Evolutionary conservation across 2,329 filamentous ascomycete species (phyloP).

Genomic region (Zymoseptoria crescenta): DNA sequence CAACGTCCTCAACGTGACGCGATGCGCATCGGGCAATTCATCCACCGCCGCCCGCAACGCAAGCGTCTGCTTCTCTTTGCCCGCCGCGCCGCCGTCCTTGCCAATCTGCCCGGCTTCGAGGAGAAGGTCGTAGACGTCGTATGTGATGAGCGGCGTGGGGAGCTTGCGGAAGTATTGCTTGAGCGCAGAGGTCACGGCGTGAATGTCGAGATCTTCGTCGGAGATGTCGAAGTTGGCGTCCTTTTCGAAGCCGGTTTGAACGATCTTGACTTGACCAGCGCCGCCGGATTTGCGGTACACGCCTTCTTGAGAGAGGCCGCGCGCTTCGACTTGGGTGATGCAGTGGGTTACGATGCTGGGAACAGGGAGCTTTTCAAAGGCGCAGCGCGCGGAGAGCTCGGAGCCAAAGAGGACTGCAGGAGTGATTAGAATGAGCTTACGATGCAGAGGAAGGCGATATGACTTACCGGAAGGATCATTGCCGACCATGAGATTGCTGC

Average conservation of each 20-base stretch:
- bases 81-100: constrained; percentile 30
- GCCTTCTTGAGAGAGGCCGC: constrained; percentile 95
- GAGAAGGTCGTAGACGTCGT: constrained; percentile 82
- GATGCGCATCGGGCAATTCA: constrained; percentile 72
- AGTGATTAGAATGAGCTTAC: constrained; percentile 15
- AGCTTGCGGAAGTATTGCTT: constrained; percentile 98
- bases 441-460: background rate
- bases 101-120: constrained; percentile 58
- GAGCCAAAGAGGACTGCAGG: constrained; percentile 68
- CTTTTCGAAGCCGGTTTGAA: constrained; percentile 87
- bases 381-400: constrained; percentile 75
- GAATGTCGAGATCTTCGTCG: constrained; percentile 88
- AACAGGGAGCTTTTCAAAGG: constrained; percentile 81
- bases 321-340: constrained; percentile 90
- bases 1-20: constrained; percentile 84
- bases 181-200: constrained; percentile 86
- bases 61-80: constrained; percentile 58
- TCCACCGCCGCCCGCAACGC: constrained; percentile 68
- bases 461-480: constrained; percentile 28
- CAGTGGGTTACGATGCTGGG: constrained; percentile 86
- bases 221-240: constrained; percentile 75
- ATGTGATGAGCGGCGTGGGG: constrained; percentile 81
- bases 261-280: constrained; percentile 78
- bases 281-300: constrained; percentile 98
- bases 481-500: constrained; percentile 32